Evolutionary conservation across 2,329 filamentous ascomycete genomes (phyloP).

Genomic region (Talaromyces sp.): DNA sequence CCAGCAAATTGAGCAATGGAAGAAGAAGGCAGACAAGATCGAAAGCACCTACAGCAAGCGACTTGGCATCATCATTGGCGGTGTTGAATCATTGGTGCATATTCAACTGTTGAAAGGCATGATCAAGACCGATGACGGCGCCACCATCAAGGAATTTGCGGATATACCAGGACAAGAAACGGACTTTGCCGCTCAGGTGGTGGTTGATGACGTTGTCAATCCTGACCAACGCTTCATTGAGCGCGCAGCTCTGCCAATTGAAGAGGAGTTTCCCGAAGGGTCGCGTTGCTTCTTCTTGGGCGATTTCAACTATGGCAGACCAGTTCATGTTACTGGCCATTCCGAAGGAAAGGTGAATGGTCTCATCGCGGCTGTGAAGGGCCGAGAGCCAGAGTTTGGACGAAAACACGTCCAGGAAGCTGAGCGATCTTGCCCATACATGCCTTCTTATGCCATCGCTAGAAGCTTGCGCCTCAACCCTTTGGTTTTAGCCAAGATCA

Average conservation of each 20-base stretch:
- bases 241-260: conserved; percentile 80
- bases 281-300: conserved; percentile 91
- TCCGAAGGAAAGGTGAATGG: conserved; percentile 75
- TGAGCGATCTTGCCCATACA: conserved; percentile 73
- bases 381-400: conserved; percentile 79
- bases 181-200: conserved; percentile 85
- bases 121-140: conserved; percentile 85
- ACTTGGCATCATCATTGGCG: conserved; percentile 81
- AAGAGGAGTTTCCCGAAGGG: conserved; percentile 84
- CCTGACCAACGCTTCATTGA: conserved; percentile 94
- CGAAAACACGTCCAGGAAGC: conserved; percentile 71
- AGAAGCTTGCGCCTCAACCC: conserved; percentile 79
- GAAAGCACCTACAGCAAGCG: conserved; percentile 89
- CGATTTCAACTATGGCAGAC: conserved; percentile 88
- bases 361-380: conserved; percentile 71
- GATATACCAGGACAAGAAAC: conserved; percentile 82
- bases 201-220: conserved; percentile 88
- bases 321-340: conserved; percentile 79
- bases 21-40: conserved; percentile 79
- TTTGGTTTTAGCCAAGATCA: conserved; percentile 90
- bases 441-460: conserved; percentile 85
- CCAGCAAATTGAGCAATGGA: conserved; percentile 78
- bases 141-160: conserved; percentile 89
- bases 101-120: conserved; percentile 94
- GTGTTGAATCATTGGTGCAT: conserved; percentile 85